Evolutionary conservation across 2,329 filamentous ascomycete genomes (phyloP), one percentile per base, ranked within the genome.

Genomic region (Fusarium ramigenum): DNA sequence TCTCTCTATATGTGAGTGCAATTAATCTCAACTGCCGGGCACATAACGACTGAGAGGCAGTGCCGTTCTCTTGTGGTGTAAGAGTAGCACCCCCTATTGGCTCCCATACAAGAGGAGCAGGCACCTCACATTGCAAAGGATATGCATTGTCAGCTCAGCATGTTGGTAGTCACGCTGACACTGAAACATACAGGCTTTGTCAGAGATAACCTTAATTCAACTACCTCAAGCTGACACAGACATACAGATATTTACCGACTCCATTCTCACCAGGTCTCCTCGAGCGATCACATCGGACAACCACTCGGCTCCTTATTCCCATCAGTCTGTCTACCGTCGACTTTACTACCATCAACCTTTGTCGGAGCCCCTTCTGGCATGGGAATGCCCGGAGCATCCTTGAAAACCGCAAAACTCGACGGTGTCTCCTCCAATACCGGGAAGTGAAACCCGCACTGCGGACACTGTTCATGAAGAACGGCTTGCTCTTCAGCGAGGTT

Each of bases 361-460:
- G 16, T 44, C 15, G 34, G 32, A 18, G 50, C 30, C 16, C 30
- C 66, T 25, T 54, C 63, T 7, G 39, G 25, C 50, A 23, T 53
- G 1, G 36, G 19, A 23, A 54, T 30, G 19, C 71, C 54, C 2
- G 54, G 28, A 36, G 64, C 52, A 19, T 57, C 56, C 47, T 71
- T 68, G 7, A 73, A 73, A 19, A 70, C 70, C 1, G 62, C 70
- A 52, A 73, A 73, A n/a, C 43, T 73, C 2, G 71, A 73, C 2
- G 59, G 59, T 1, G 70, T 62, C 23, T 73, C 71, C 32, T 71
- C 73, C 2, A 75, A 47, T 5, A 75, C 70, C 1, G 72, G 63
- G 25, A 73, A 73, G 47, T 75, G 66, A 32, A 73, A 75, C 4
- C 70, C 60, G 23, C 66, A 75, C 49, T 71, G 53, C 19, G 66